Base-by-base conservation (phyloP, 371 early-diverging fungal species). In the Mucor saturninus region DNA sequence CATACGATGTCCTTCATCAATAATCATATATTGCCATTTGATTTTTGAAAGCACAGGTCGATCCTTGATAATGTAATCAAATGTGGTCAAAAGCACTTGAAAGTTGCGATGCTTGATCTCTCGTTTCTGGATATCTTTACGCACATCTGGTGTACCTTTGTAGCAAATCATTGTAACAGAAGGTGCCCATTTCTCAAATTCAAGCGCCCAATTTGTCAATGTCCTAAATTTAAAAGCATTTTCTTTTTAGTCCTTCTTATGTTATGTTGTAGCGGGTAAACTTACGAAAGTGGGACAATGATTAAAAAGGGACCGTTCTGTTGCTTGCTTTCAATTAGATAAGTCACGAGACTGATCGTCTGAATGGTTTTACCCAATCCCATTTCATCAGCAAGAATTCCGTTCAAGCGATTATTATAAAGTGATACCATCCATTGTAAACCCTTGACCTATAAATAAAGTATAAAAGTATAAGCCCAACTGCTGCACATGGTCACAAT, bases 311-410 rank as follows among this genome's bases (percentile, higher is more conserved):
- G 99, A 1, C 98, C 98, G 56, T 86, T 87, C 67, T 94, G 93
- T 56, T 85, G 85, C 80, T 97, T 97, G 61, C 81, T 84, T 65
- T 97, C 98, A 56, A 97, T 93, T 61, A 99, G 72, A 71, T 94
- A 95, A 26, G 95, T 92, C 53, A 99, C 87, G 45, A 99, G 83
- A 42, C 98, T 94, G 51, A 99, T 95, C 5, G 99, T 98, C 76
- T 99, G 99, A 62, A 99, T 94, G 3, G 97, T 96, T 80, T 97
- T 96, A 28, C 96, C 97, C 13, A 97, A 75, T 31, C 97, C 96
- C 99, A 98, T 99, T 84, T 99, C 99, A 76, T 99, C 99, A 0
- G 98, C 98, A 68, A 99, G 75, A 63, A 99, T 99, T 40, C 99
- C 99, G 77, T 97, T 97, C 67, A 96, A 75, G 35, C 91, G 76